Percentiles rank a stretch among this genome's conserved stretches.
phyloP scores from a whole-genome alignment of 73 alveolate genomes.

The Paramecium biaurelia region DNA sequence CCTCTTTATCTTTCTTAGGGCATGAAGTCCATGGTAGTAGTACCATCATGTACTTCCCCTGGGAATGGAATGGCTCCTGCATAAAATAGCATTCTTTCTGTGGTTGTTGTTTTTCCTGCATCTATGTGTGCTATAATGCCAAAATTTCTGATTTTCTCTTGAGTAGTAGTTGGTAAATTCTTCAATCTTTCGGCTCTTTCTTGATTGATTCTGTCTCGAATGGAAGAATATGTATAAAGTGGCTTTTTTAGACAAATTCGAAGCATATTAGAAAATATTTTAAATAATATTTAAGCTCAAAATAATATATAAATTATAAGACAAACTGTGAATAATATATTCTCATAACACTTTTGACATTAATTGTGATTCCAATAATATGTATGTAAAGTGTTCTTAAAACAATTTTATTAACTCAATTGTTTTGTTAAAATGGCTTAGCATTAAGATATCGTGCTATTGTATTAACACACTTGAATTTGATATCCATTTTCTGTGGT shows the following conservation, averaged over 20 bases:
- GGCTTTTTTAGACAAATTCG: background rate
- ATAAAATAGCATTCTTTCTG: constrained; percentile 89
- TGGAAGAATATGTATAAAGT: background rate
- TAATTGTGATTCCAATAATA: background rate
- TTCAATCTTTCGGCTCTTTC: constrained; percentile 57
- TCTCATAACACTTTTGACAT: background rate
- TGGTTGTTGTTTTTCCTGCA: constrained; percentile 94
- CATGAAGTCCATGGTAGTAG: constrained; percentile 69
- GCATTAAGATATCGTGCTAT: background rate
- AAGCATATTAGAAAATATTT: too few relatives aligned
- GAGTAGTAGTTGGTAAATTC: constrained; percentile 63
- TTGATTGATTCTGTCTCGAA: constrained; percentile 38
- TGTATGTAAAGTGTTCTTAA: background rate
- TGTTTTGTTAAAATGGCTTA: background rate
- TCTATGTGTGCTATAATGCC: constrained; percentile 92
- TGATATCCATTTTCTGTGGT: background rate
- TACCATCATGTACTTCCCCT: constrained; percentile 80
- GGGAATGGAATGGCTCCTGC: constrained; percentile 84
- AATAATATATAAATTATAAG: too few relatives aligned
- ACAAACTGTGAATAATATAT: background rate
- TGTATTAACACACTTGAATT: background rate
- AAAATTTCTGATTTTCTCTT: constrained; percentile 76
- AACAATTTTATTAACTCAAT: background rate
- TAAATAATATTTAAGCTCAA: background rate
- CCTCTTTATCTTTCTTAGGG: constrained; percentile 88